A percentile compares a stretch with the other conserved stretches of the same genome.
Evolutionary conservation across 805 yeast species (phyloP).

Genomic region (Hanseniaspora lindneri): DNA sequence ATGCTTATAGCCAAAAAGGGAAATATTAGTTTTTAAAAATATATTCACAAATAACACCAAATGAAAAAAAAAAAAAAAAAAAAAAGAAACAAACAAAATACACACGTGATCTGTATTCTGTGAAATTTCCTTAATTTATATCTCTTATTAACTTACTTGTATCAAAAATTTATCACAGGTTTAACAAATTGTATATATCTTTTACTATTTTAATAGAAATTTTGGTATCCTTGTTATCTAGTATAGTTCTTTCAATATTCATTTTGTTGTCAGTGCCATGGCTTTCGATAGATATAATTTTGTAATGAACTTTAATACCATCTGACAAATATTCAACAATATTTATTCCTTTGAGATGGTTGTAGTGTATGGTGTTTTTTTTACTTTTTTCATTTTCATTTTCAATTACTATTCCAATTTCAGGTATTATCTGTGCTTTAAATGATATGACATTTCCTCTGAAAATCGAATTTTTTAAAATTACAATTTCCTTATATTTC

Average conservation of each 20-base stretch:
- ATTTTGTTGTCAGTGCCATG: no score
- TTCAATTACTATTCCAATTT: neutral
- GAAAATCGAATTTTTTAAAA: neutral
- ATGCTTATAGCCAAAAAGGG: no score
- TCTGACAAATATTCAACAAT: slow-evolving; percentile 1
- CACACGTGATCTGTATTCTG: no score
- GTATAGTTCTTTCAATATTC: neutral
- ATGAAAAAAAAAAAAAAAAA: no score
- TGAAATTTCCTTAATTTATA: no score
- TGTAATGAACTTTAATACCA: neutral
- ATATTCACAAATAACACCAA: no score
- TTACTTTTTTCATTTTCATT: neutral
- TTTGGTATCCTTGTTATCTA: neutral
- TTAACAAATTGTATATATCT: slow-evolving; percentile 8
- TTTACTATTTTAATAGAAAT: slow-evolving; percentile 2
- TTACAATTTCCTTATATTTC: neutral
- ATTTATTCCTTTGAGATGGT: neutral
- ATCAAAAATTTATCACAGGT: neutral
- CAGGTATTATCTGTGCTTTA: slow-evolving; percentile 2
- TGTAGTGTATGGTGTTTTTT: neutral
- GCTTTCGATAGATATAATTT: neutral
- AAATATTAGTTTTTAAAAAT: no score
- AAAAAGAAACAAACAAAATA: no score
- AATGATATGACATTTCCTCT: neutral
- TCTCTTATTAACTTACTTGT: no score